A percentile compares a stretch with the other conserved stretches of the same genome.
Evolutionary conservation across 2,329 filamentous ascomycete species (phyloP).

Genomic region (Penicillium griseofulvum): DNA sequence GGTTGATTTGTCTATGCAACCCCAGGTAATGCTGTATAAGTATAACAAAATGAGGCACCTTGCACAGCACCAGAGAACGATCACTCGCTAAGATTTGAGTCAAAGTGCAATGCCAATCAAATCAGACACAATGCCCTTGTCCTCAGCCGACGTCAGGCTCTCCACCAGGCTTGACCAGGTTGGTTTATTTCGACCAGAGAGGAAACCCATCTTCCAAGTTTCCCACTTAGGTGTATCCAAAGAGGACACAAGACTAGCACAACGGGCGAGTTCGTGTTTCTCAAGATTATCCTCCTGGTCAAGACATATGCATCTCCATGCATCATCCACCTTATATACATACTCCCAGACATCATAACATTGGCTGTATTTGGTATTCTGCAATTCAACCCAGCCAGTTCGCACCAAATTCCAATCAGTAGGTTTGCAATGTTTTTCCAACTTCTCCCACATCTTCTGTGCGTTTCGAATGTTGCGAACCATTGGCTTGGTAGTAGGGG

Average conservation of each 20-base stretch:
- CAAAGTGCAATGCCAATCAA: conserved; percentile 1
- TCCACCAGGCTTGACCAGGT: not conserved
- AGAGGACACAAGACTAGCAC: not conserved
- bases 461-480: not conserved
- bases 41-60: not conserved
- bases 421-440: conserved; percentile 6
- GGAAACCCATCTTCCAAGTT: conserved; percentile 3
- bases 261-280: conserved; percentile 2
- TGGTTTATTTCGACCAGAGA: not conserved
- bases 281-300: not conserved
- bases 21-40: not conserved
- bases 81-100: not conserved
- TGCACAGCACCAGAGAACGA: not conserved
- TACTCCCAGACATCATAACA: conserved; percentile 1
- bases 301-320: conserved; percentile 6
- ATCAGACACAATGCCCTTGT: not conserved
- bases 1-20: not conserved
- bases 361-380: conserved; percentile 3
- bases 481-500: not conserved
- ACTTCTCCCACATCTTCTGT: conserved; percentile 4
- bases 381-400: conserved; percentile 3
- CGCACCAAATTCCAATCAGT: conserved; percentile 1
- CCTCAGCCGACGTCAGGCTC: not conserved
- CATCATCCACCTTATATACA: conserved; percentile 3
- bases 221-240: conserved; percentile 5